Base-by-base conservation (phyloP, 371 early-diverging fungal genomes). In the Umbelopsis sp. region DNA sequence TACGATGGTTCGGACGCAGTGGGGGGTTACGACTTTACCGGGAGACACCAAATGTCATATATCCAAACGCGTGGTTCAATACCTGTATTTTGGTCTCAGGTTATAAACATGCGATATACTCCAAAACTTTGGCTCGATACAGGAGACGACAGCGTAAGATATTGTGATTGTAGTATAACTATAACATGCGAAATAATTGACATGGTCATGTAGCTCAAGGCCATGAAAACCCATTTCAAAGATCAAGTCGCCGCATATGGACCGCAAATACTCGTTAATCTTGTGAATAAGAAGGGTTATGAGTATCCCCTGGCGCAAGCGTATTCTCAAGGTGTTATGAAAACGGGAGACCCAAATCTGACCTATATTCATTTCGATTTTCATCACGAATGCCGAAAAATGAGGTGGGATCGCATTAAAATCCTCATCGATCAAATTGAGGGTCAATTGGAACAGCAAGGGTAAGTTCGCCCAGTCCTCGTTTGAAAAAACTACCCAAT, bases 31-130 rank as follows among this genome's bases (percentile, higher is more conserved):
- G 29, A 35, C 46, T 65, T 68, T 7, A 25, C 44, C 6, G 46
- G 65, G 50, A 62, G 52, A 16, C 67, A 73, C 67, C 70, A 72
- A 37, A 74, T 87, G 16, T 77, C 95, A 2, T 93, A 89, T 84
- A 86, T 98, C 6, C 99, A 99, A 76, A 91, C 96, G 12, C 89
- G 99, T 41, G 99, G 99, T 0, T 97, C 97, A 0, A 94, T 99
- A 69, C 99, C 99, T 6, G 74, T 98, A 4, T 89, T 87, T 63
- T 99, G 99, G 99, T 80, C 88, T 10, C 99, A 99, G 72, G 84
- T 90, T 38, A 88, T 93, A 69, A 94, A 94, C 71, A 87, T 93
- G 70, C 87, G 91, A 45, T 99, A 99, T 72, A 92, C 91, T 22
- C 99, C 99, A 1, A 84, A 81, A 48, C 84, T 97, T 1, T 83